Base-by-base conservation (phyloP, 1,284 basidiomycete species). In the Melampsora occidentalis region DNA sequence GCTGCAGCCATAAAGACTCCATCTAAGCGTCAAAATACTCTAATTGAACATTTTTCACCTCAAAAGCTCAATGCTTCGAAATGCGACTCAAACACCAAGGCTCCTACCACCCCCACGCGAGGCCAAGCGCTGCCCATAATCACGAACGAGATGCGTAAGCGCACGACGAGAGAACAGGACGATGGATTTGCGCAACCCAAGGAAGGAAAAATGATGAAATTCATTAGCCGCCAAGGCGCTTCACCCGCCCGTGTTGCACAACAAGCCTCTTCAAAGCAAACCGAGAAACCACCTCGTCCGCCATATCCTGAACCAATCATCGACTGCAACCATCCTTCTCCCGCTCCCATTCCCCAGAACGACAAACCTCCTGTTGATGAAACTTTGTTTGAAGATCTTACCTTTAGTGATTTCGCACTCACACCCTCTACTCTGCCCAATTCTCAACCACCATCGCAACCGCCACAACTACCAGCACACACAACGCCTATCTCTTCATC, bases 101-200 rank as follows among this genome's bases (percentile, higher is more conserved):
- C 31, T 22, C 53, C 31, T 39, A 59, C 46, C 18, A 35, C 73
- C 6, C 31, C 49, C 39, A 76, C 61, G 46, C 53, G 42, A 46
- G 42, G 42, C 42, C 42, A 46, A 46, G 42, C 14, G 42, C 42
- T 46, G 42, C 42, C 42, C 10, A 46, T 14, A 0, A 46, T 16
- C 5, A 22, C 53, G 53, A 59, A 22, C 53, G 53, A 22, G 53
- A 22, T 59, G 28, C 53, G 53, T 9, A 59, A 59, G 53, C 73
- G 73, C 31, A 66, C 67, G 51, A 3, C 59, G 20, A 35, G 61
- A 22, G 66, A 62, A 59, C 66, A 76, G 46, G 73, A 76, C 22
- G 73, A 76, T 35, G 73, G 73, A 3, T 76, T 76, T 53, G 48
- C 39, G 18, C 66, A 76, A 35, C 66, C 73, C 16, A 76, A 76